Evolutionary conservation across 208 protist species (phyloP), one percentile per base, ranked within the genome.

Genomic region (Crithidia bombi): DNA sequence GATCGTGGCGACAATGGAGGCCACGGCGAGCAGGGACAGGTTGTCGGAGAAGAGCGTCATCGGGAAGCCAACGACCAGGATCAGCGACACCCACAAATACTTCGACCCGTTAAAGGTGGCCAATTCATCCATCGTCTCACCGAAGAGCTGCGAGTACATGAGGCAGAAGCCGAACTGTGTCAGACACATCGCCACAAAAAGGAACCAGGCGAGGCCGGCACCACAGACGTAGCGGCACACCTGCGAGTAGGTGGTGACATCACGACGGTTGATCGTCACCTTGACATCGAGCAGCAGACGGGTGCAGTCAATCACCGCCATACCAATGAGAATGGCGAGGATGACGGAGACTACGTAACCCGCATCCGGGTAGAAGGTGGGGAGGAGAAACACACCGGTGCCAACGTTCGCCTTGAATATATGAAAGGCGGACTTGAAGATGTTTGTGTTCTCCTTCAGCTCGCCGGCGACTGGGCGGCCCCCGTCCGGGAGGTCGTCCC

Each of bases 331-430:
- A 6, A 85, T n/a, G 41, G 70, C 65, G 21, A 93, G 49, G 10
- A 93, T 69, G 11, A 73, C 41, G 9, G 72, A 69, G 28, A 89
- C 50, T 9, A 84, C 67, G 78, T 90, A 93, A 33, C 90, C 90
- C 25, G 86, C 51, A 50, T 95, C 83, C 30, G 79, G 59, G 79
- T 95, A 95, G 65, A 89, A 91, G 52, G 82, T 90, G 2, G 87
- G 83, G 5, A 95, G 78, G 39, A 92, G 64, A 70, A 93, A 95
- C 28, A 95, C 82, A 59, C 85, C 90, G 1, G 87, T 84, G 26
- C 90, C 90, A 36, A 95, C 90, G 77, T 95, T 95, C 21, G 85
- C 90, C 78, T 95, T 95, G 79, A 95, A 95, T 49, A 95, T 81
- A 62, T 95, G 90, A 55, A 93, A 91, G 30, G 84, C 84, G 32